phyloP scores from a whole-genome alignment of 331 rosid genomes.

The Quercus lobata region DNA sequence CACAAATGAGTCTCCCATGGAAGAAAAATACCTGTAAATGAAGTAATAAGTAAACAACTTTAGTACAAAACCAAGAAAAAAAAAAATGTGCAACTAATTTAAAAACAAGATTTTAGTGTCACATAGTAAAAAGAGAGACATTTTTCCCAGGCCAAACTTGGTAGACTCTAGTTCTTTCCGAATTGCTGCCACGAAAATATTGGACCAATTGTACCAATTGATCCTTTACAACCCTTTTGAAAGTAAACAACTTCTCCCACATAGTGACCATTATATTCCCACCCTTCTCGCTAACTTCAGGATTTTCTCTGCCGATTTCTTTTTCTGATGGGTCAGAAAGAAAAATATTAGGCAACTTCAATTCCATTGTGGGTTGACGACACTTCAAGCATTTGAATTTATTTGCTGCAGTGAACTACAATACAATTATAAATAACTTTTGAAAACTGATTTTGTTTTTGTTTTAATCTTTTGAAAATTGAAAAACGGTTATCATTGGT shows the following conservation, averaged over 20 bases:
- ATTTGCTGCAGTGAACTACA: not conserved
- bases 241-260: not conserved
- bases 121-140: not conserved
- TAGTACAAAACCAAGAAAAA: not conserved
- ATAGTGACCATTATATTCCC: not conserved
- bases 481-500: not conserved
- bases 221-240: constrained; percentile 11
- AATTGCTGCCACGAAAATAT: not conserved
- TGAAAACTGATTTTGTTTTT: too few relatives aligned
- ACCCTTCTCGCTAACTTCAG: not conserved
- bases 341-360: constrained; percentile 1
- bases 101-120: not conserved
- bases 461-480: not conserved
- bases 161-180: constrained; percentile 18
- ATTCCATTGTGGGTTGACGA: not conserved
- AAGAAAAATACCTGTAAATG: constrained; percentile 32
- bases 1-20: constrained; percentile 33
- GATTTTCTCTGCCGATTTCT: not conserved
- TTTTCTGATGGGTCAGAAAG: not conserved
- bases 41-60: not conserved
- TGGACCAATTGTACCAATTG: not conserved
- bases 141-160: constrained; percentile 37
- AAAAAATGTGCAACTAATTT: too few relatives aligned
- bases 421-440: too few relatives aligned
- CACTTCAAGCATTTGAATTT: not conserved